Evolutionary conservation across 2,329 filamentous ascomycete species (phyloP), one percentile per base, ranked within the genome.

Genomic region (Scedosporium apiospermum): DNA sequence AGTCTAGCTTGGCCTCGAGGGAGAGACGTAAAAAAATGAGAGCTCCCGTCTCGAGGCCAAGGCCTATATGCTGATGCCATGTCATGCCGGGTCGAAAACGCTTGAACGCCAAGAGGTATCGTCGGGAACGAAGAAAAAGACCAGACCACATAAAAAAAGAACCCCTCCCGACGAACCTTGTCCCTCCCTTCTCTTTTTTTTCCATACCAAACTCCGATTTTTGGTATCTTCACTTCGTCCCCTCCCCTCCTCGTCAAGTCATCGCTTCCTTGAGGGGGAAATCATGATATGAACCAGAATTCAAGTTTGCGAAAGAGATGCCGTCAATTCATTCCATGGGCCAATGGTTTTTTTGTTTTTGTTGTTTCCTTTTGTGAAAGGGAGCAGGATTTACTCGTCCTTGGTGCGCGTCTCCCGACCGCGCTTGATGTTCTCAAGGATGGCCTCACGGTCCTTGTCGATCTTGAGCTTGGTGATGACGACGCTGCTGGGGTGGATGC

Each of bases 391-490:
- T 62, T 62, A 62, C 60, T 88, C 88, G 81, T 78, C 80, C 83
- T 92, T 92, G 77, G 81, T 81, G 77, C 82, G 82, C 75, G 86
- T 83, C 82, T 93, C 90, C 68, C 90, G 88, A 74, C 90, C 91
- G 70, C 82, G 79, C 81, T 88, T 88, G 82, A 90, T 91, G 80
- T 91, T 87, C 82, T 91, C 90, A 72, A 96, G 84, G 75, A 95
- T 95, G 77, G 81, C 82, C 85, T 95, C 90, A 71, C 91, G 89
- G 82, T 96, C 90, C 88, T 95, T 93, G 86, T 95, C 90, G 74
- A 97, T 85, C 90, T 98, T 96, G 79, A 98, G 87, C 88, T 97
- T 97, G 83, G 89, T 96, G 84, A 99, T 90, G 83, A 96, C 88
- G 71, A 96, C 91, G 82, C 98, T 98, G 82, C 90, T 96, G 74